These are phyloP conservation scores for Elongisporangium prolatum DNA, from an alignment of 352 stramenopile genomes.

Conservation along the genomic window DNA sequence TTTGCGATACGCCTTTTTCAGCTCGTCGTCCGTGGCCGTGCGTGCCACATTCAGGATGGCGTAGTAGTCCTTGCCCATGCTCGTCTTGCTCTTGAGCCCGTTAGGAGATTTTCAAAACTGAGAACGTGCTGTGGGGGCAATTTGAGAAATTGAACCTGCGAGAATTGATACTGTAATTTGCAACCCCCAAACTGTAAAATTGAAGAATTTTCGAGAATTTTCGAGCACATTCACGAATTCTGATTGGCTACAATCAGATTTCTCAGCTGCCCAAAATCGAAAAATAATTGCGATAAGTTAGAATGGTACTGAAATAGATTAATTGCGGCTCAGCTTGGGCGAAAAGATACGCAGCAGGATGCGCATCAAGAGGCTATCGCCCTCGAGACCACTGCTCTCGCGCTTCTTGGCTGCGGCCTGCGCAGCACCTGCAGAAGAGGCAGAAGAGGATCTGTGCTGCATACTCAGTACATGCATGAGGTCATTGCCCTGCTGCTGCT, in stretches of 20 bases:
- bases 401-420: background rate
- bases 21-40: constrained; percentile 66
- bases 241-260: constrained; percentile 7
- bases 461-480: constrained; percentile 44
- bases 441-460: constrained; percentile 6
- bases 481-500: constrained; percentile 39
- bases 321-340: background rate
- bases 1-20: constrained; percentile 87
- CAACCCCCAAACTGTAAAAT: no score
- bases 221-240: constrained; percentile 21
- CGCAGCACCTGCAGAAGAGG: background rate
- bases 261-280: constrained; percentile 2
- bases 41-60: constrained; percentile 62
- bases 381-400: background rate
- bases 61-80: constrained; percentile 88
- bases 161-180: constrained; percentile 1
- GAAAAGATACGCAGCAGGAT: background rate
- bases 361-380: constrained; percentile 1
- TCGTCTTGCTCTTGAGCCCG: constrained; percentile 4
- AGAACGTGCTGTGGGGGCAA: background rate
- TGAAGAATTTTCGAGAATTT: constrained; percentile 27
- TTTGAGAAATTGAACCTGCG: constrained; percentile 5
- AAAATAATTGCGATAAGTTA: background rate
- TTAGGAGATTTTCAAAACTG: constrained; percentile 9
- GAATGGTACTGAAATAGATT: constrained; percentile 4